Percentiles rank a stretch among this genome's conserved stretches.
phyloP scores from a whole-genome alignment of 1,139 yeast genomes.

The Williopsis jadinii region DNA sequence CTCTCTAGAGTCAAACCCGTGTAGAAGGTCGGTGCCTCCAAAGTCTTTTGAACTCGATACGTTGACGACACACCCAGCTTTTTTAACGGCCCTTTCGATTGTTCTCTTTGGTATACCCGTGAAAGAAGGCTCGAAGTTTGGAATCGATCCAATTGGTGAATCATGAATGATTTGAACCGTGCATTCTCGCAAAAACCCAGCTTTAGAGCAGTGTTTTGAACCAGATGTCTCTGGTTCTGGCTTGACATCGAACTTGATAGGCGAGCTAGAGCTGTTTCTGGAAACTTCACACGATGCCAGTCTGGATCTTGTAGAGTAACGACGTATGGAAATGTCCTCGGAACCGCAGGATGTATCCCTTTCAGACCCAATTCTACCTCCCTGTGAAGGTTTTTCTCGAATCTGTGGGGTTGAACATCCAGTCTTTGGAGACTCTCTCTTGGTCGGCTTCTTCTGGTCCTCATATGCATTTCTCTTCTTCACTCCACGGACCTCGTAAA shows the following conservation, averaged over 20 bases:
- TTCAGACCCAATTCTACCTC: no score
- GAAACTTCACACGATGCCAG: no score
- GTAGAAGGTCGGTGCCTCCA: slow-evolving; percentile 7
- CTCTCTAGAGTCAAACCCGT: slow-evolving; percentile 9
- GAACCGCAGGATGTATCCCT: no score
- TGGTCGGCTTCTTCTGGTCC: background rate
- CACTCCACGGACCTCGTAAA: background rate
- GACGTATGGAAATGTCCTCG: background rate
- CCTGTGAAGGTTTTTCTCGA: no score
- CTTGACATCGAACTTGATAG: background rate
- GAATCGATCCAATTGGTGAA: slow-evolving; percentile 8
- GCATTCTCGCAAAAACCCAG: slow-evolving; percentile 8
- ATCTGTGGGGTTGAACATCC: no score
- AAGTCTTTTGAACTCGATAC: slow-evolving; percentile 4
- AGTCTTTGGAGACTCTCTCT: no score
- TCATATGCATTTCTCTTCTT: background rate
- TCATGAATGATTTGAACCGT: slow-evolving; percentile 19
- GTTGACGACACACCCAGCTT: slow-evolving; percentile 3
- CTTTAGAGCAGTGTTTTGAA: no score
- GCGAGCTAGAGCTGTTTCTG: background rate
- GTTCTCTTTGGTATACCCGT: slow-evolving; percentile 3
- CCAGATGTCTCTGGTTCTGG: background rate
- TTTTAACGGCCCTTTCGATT: slow-evolving; percentile 9
- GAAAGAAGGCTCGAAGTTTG: slow-evolving; percentile 15
- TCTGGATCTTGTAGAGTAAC: background rate